Evolutionary conservation across 768 basidiomycete species (phyloP).

Genomic region (Xerocomellus chrysenteron): DNA sequence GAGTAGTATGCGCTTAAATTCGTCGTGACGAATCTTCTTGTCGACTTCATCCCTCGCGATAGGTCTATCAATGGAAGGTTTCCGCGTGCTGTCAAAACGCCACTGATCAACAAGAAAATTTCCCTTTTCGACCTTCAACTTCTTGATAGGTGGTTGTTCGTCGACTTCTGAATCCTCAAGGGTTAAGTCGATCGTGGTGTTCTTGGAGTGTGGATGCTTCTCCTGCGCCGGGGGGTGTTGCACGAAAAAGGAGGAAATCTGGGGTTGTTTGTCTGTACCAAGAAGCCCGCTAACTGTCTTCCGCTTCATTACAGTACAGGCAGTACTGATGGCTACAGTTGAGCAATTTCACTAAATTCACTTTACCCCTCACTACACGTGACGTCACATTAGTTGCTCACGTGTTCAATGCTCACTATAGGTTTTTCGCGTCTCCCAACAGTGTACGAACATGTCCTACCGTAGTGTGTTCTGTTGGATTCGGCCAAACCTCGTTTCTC

Average conservation of each 20-base stretch:
- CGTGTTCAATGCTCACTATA: conserved; percentile 14
- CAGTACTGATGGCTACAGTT: background rate
- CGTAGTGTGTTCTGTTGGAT: conserved; percentile 5
- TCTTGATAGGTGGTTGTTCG: conserved; percentile 30
- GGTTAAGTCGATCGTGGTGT: conserved; percentile 55
- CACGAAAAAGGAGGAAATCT: conserved; percentile 45
- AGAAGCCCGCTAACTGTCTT: conserved; percentile 1
- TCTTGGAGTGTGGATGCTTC: conserved; percentile 29
- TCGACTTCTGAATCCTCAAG: conserved; percentile 35
- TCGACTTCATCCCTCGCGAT: conserved; percentile 38
- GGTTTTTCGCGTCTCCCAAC: conserved; percentile 2
- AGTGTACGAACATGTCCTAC: conserved; percentile 3
- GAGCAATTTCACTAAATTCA: no score
- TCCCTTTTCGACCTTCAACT: conserved; percentile 23
- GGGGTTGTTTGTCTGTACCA: conserved; percentile 30
- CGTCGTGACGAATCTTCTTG: conserved; percentile 44
- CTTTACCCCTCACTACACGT: conserved; percentile 13
- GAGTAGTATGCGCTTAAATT: conserved; percentile 55
- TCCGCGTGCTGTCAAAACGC: conserved; percentile 40
- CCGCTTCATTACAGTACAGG: conserved; percentile 19
- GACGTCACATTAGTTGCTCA: conserved; percentile 23
- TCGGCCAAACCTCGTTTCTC: conserved; percentile 1
- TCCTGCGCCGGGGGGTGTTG: conserved; percentile 17
- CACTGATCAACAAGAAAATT: conserved; percentile 38
- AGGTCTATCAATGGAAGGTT: background rate